These are phyloP conservation scores for Microstroma glucosiphilum DNA, from an alignment of 1,284 basidiomycete species.

Conservation along the genomic window DNA sequence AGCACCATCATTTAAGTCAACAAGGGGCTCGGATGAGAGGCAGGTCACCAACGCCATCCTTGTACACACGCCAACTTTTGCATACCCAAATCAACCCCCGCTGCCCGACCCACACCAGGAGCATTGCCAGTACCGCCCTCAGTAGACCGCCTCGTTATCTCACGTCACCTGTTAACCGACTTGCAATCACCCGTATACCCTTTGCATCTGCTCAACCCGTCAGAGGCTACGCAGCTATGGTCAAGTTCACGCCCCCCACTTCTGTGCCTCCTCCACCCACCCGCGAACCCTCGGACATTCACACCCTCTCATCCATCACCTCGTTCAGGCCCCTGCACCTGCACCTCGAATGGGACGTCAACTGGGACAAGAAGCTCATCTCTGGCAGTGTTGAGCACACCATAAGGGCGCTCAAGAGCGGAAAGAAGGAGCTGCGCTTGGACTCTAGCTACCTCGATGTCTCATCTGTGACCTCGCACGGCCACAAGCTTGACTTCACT, in stretches of 20 bases:
- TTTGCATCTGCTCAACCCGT: too few relatives aligned
- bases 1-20: too few relatives aligned
- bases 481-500: constrained; percentile 56
- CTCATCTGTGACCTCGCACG: constrained; percentile 55
- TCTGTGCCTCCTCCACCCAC: constrained; percentile 18
- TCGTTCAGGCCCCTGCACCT: constrained; percentile 35
- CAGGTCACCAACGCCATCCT: too few relatives aligned
- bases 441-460: constrained; percentile 74
- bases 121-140: too few relatives aligned
- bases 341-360: constrained; percentile 71
- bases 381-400: constrained; percentile 68
- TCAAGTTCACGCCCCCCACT: neutral
- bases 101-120: too few relatives aligned
- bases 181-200: neutral
- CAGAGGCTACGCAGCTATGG: neutral
- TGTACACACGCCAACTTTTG: too few relatives aligned
- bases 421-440: constrained; percentile 66
- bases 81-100: too few relatives aligned
- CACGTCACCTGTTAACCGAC: neutral
- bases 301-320: constrained; percentile 40
- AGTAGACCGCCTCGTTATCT: neutral
- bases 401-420: constrained; percentile 60
- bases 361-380: constrained; percentile 67
- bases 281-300: constrained; percentile 31
- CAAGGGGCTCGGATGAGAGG: too few relatives aligned